Conservation (phyloP, 768 basidiomycete species). For the Leccinum aurantiacum region DNA sequence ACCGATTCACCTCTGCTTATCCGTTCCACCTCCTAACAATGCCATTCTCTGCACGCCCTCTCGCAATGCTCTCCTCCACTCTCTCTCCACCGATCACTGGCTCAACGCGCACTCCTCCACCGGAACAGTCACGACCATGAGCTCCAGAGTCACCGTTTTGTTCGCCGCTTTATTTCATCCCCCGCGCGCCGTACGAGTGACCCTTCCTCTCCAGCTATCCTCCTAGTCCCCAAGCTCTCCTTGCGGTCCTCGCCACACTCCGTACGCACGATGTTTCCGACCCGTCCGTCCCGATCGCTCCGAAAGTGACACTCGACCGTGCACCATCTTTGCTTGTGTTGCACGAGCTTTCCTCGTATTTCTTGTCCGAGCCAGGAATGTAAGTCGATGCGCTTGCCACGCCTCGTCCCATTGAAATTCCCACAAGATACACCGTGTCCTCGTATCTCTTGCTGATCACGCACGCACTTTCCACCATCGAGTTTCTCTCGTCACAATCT, state of each 20-base stretch:
- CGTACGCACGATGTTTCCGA: slow-evolving; percentile 30
- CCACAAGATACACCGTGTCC: slow-evolving; percentile 39
- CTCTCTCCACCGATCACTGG: slow-evolving; percentile 53
- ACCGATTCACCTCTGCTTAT: slow-evolving; percentile 65
- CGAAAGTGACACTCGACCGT: slow-evolving; percentile 36
- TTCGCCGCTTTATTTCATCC: slow-evolving; percentile 35
- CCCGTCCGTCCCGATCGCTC: slow-evolving; percentile 22
- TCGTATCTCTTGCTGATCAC: slow-evolving; percentile 53
- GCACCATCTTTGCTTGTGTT: slow-evolving; percentile 57
- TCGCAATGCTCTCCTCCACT: slow-evolving; percentile 40
- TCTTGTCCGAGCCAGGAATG: slow-evolving; percentile 32
- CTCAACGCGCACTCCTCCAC: slow-evolving; percentile 35
- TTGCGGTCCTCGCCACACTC: slow-evolving; percentile 51
- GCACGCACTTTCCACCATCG: slow-evolving; percentile 44
- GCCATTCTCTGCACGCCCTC: slow-evolving; percentile 56
- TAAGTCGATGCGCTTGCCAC: slow-evolving; percentile 13
- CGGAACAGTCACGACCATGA: slow-evolving; percentile 37
- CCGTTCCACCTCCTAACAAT: slow-evolving; percentile 36
- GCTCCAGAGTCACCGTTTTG: slow-evolving; percentile 55
- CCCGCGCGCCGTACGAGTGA: slow-evolving; percentile 8
- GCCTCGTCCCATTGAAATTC: slow-evolving; percentile 2
- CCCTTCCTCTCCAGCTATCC: slow-evolving; percentile 52
- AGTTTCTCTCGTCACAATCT: slow-evolving; percentile 34
- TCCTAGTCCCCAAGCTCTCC: slow-evolving; percentile 55
- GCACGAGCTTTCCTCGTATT: slow-evolving; percentile 60